A percentile compares a stretch with the other conserved stretches of the same genome.
phyloP scores from a whole-genome alignment of 768 basidiomycete species.

The Cystofilobasidium macerans region DNA sequence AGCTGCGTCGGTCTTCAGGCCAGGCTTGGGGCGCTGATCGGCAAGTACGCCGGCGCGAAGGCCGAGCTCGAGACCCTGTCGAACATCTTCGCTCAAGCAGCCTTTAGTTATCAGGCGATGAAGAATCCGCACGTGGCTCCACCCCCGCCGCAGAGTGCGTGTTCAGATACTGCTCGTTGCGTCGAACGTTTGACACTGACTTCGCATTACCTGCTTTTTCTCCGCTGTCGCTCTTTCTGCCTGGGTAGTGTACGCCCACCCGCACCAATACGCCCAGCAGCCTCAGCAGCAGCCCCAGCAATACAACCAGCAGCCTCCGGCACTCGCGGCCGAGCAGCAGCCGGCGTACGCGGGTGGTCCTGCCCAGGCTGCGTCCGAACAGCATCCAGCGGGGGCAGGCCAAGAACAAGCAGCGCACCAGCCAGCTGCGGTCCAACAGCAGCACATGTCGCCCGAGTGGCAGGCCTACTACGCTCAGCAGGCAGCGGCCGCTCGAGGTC shows the following conservation, averaged over 20 bases:
- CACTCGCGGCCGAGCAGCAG: background rate
- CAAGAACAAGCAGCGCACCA: no score
- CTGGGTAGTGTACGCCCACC: slow-evolving; percentile 14
- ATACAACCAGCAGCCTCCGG: background rate
- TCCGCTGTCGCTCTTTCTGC: background rate
- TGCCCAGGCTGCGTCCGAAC: background rate
- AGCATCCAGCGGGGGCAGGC: slow-evolving; percentile 11
- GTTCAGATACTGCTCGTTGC: background rate
- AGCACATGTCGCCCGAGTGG: slow-evolving; percentile 16
- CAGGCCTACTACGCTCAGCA: slow-evolving; percentile 25
- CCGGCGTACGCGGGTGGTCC: background rate
- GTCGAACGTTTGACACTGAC: background rate
- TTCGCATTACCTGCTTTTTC: background rate
- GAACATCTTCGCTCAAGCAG: slow-evolving; percentile 24
- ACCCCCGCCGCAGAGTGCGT: slow-evolving; percentile 15
- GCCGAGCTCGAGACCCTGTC: slow-evolving; percentile 26
- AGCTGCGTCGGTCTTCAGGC: slow-evolving; percentile 21
- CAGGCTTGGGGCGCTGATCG: slow-evolving; percentile 12
- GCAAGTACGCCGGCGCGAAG: slow-evolving; percentile 23
- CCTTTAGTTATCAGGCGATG: slow-evolving; percentile 23
- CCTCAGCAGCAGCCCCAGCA: slow-evolving; percentile 12
- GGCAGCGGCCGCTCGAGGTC: slow-evolving; percentile 17
- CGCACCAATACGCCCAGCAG: slow-evolving; percentile 7
- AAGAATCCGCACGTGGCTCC: slow-evolving; percentile 17
- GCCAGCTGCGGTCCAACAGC: no score